Percentiles rank a stretch among this genome's conserved stretches.
Evolutionary conservation across 1,139 yeast genomes (phyloP).

Genomic region (Arxiozyma slooffiae): DNA sequence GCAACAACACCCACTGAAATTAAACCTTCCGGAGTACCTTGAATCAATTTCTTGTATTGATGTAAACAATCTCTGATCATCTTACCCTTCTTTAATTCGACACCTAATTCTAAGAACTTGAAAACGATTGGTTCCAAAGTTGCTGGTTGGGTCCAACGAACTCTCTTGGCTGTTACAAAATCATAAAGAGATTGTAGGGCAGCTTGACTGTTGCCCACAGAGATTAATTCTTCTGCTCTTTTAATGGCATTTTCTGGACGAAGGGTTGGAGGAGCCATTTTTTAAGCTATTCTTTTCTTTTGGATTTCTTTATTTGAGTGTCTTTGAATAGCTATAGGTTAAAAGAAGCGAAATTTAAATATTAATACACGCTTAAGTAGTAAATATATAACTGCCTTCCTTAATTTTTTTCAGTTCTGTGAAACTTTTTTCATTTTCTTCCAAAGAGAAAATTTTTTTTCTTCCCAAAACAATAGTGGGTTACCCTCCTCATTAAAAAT

Average conservation of each 20-base stretch:
- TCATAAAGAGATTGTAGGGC: constrained; percentile 88
- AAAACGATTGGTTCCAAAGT: constrained; percentile 85
- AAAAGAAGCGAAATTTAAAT: too few species aligned
- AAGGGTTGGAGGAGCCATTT: constrained; percentile 47
- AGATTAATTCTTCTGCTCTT: constrained; percentile 94
- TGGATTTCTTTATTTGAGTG: not conserved
- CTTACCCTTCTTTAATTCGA: constrained; percentile 76
- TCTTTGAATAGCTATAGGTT: not conserved
- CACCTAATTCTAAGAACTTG: constrained; percentile 75
- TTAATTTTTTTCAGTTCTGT: not conserved
- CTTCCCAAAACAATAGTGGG: not conserved
- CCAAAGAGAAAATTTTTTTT: too few species aligned
- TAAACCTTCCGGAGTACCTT: constrained; percentile 62
- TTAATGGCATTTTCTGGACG: constrained; percentile 87
- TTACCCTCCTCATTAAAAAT: not conserved
- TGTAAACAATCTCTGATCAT: constrained; percentile 91
- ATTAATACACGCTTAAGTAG: too few species aligned
- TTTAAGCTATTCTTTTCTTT: not conserved
- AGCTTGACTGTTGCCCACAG: constrained; percentile 80
- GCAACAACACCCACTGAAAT: constrained; percentile 74
- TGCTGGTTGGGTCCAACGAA: constrained; percentile 69
- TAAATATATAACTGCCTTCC: too few species aligned
- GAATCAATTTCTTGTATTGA: constrained; percentile 87
- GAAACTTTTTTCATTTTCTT: not conserved
- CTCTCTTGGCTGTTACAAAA: constrained; percentile 78